Conservation (phyloP, 2,329 filamentous ascomycete species). For the Geosmithia putterillii region DNA sequence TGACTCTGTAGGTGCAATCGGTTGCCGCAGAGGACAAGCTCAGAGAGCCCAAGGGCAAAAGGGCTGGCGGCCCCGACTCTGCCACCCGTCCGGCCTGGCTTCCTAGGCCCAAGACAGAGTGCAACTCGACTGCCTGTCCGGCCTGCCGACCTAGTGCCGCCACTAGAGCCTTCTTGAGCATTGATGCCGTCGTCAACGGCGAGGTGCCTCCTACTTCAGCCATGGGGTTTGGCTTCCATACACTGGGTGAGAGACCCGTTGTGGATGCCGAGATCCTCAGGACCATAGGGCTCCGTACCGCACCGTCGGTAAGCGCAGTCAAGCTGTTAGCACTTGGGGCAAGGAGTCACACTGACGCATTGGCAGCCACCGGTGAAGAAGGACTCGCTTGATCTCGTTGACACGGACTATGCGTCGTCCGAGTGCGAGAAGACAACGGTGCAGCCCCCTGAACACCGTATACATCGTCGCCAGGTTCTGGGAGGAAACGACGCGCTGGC, state of each 20-base stretch:
- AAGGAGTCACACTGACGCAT: neutral
- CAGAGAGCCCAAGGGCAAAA: neutral
- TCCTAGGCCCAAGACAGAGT: constrained; percentile 20
- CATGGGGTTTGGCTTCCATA: constrained; percentile 39
- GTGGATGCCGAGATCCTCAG: constrained; percentile 23
- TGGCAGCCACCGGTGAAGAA: neutral
- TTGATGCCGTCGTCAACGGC: constrained; percentile 35
- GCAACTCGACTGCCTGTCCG: constrained; percentile 37
- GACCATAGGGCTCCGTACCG: constrained; percentile 25
- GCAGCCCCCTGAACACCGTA: neutral
- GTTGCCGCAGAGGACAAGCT: constrained; percentile 15
- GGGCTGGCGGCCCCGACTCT: too few relatives aligned
- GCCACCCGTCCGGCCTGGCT: neutral
- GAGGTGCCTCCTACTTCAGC: constrained; percentile 37
- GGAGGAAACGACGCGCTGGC: neutral
- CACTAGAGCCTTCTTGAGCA: constrained; percentile 33
- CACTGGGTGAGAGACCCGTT: constrained; percentile 27
- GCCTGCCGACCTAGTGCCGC: constrained; percentile 30
- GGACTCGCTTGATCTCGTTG: neutral
- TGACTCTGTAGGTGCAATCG: constrained; percentile 14
- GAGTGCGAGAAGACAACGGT: neutral
- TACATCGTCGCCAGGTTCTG: neutral
- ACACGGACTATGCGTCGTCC: neutral
- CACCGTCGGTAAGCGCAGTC: constrained; percentile 18
- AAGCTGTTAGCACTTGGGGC: neutral